A percentile compares a stretch with the other conserved stretches of the same genome.
Evolutionary conservation across 228 moss, liverwort and hornwort species (phyloP).

Genomic region (Sphagnum fallax): DNA sequence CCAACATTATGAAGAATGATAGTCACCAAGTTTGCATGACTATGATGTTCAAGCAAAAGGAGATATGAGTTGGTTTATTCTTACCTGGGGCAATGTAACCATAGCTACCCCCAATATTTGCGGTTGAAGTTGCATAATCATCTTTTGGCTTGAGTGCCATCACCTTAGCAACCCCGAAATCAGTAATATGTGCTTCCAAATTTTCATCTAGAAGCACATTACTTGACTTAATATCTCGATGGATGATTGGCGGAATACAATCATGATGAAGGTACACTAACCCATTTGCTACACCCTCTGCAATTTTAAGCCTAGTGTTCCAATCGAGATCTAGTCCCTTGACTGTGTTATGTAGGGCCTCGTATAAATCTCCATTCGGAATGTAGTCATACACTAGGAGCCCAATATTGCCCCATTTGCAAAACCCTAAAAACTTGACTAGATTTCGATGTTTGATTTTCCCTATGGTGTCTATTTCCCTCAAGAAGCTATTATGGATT

Average conservation of each 20-base stretch:
- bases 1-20: no score
- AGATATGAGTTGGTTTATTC: neutral
- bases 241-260: conserved; percentile 60
- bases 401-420: conserved; percentile 6
- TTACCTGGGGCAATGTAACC: conserved; percentile 91
- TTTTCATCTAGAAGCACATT: conserved; percentile 63
- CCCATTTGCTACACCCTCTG: conserved; percentile 62
- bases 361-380: conserved; percentile 50
- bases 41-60: no score
- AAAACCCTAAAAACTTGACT: conserved; percentile 25
- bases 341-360: conserved; percentile 44
- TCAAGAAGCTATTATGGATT: conserved; percentile 6
- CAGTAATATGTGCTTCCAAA: conserved; percentile 58
- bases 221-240: conserved; percentile 67
- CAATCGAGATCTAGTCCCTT: conserved; percentile 32
- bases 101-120: conserved; percentile 56
- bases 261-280: conserved; percentile 76
- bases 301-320: conserved; percentile 46
- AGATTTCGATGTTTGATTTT: conserved; percentile 28
- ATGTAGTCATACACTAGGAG: conserved; percentile 24
- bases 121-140: conserved; percentile 17
- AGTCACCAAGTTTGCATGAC: no score
- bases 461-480: conserved; percentile 22
- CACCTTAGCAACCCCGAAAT: conserved; percentile 73
- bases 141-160: conserved; percentile 33